Conservation (phyloP, 129 eudicot genomes). For the Flaveria ramosissima region DNA sequence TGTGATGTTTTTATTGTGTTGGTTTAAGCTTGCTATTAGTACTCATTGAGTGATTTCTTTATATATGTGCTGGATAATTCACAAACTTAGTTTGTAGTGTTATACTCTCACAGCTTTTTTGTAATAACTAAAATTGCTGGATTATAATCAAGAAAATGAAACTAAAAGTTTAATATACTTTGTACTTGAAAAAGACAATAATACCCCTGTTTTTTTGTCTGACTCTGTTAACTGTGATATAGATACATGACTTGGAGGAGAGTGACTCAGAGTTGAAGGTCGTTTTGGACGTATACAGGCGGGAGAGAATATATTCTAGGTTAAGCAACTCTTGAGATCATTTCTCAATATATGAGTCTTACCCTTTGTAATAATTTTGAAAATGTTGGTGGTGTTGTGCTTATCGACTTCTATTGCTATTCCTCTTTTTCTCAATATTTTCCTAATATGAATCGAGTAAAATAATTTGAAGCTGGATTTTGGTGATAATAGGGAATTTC, state of each 20-base stretch:
- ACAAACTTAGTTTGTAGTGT: not conserved
- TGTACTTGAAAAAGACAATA: not conserved
- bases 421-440: not conserved
- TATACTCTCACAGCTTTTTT: not conserved
- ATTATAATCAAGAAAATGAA: not conserved
- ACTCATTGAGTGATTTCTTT: not conserved
- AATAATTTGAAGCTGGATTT: conserved; percentile 13
- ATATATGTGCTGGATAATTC: not conserved
- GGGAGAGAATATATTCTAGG: conserved; percentile 75
- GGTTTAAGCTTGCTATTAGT: conserved; percentile 11
- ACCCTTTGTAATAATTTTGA: conserved; percentile 12
- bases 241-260: conserved; percentile 73
- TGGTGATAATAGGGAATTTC: conserved; percentile 58
- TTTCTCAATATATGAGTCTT: conserved; percentile 1
- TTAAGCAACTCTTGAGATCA: conserved; percentile 32
- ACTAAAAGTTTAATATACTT: not conserved
- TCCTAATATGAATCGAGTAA: conserved; percentile 1
- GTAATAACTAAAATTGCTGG: not conserved
- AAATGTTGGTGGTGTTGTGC: conserved; percentile 14
- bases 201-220: conserved; percentile 2
- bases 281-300: conserved; percentile 67
- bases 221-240: conserved; percentile 35
- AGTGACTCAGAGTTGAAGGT: conserved; percentile 69
- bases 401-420: not conserved
- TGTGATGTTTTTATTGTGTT: not conserved